Conservation (phyloP, 2,329 filamentous ascomycete genomes). For the Ophiocordyceps australis region DNA sequence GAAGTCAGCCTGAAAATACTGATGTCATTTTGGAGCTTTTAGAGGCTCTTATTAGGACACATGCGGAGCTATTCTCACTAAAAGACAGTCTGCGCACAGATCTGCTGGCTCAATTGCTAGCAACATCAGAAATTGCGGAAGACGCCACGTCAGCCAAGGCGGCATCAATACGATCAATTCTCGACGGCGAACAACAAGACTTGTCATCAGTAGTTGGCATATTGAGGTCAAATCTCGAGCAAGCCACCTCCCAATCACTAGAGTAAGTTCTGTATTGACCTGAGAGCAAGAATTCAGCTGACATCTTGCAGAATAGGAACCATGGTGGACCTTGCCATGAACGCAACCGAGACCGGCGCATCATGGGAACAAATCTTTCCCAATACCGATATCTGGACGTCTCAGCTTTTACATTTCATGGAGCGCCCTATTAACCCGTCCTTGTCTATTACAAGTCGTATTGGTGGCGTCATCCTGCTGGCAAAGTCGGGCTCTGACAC, state of each 20-base stretch:
- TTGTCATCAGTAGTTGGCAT: conserved; percentile 28
- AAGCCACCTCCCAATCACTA: conserved; percentile 27
- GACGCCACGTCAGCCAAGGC: conserved; percentile 19
- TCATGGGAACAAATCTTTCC: conserved; percentile 39
- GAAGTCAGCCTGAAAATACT: conserved; percentile 9
- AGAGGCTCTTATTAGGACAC: conserved; percentile 26
- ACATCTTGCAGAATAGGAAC: conserved; percentile 27
- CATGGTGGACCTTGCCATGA: conserved; percentile 25
- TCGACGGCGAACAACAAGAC: conserved; percentile 24
- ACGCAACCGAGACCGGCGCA: conserved; percentile 11
- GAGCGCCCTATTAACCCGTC: conserved; percentile 35
- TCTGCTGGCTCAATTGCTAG: conserved; percentile 32
- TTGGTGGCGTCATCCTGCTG: conserved; percentile 55
- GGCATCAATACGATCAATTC: conserved; percentile 20
- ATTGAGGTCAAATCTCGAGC: conserved; percentile 35
- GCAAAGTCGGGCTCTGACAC: conserved; percentile 7
- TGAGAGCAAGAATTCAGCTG: conserved; percentile 1
- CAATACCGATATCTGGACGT: conserved; percentile 43
- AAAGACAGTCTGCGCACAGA: conserved; percentile 26
- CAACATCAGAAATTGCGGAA: conserved; percentile 31
- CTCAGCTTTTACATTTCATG: conserved; percentile 38
- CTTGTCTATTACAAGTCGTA: conserved; percentile 53
- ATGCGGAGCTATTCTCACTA: conserved; percentile 22
- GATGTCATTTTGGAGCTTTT: conserved; percentile 22
- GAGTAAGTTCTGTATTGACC: conserved; percentile 17